Conservation (phyloP, 2,329 filamentous ascomycete genomes). For the Exophiala lecanii-corni region DNA sequence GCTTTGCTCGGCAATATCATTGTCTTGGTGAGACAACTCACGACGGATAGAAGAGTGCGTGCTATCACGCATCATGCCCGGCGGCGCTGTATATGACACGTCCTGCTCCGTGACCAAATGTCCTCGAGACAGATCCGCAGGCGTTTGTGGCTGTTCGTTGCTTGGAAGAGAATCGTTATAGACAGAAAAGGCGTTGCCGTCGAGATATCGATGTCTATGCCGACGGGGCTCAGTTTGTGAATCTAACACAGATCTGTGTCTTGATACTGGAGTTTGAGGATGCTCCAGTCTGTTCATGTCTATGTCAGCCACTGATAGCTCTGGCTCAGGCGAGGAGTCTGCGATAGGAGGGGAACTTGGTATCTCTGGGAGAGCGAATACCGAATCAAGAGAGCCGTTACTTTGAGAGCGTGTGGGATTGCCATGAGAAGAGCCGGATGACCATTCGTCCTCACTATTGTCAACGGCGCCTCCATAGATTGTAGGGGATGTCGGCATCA, state of each 20-base stretch:
- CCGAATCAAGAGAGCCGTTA: slow-evolving; percentile 2
- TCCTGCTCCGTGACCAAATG: slow-evolving; percentile 18
- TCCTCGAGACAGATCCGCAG: slow-evolving; percentile 21
- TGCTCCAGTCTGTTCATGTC: not conserved
- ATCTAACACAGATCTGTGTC: slow-evolving; percentile 6
- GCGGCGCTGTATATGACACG: slow-evolving; percentile 25
- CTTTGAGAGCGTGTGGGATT: slow-evolving; percentile 1
- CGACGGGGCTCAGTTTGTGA: slow-evolving; percentile 15
- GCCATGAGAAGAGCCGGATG: not conserved
- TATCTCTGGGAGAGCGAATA: slow-evolving; percentile 4
- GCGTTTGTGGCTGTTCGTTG: slow-evolving; percentile 24
- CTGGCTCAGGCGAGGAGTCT: not conserved
- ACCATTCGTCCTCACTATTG: no score
- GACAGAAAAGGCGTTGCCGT: slow-evolving; percentile 22
- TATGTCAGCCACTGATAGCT: slow-evolving; percentile 1
- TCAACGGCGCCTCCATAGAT: no score
- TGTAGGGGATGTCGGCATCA: not conserved
- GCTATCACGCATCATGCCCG: slow-evolving; percentile 17
- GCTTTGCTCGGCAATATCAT: no score
- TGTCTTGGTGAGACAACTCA: no score
- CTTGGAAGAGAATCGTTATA: slow-evolving; percentile 25
- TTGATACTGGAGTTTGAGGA: slow-evolving; percentile 9
- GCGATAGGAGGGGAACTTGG: slow-evolving; percentile 22
- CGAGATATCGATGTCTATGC: slow-evolving; percentile 16
- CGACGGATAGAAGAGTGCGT: no score